phyloP scores from a whole-genome alignment of 2,329 filamentous ascomycete species.

The Cytospora mali region DNA sequence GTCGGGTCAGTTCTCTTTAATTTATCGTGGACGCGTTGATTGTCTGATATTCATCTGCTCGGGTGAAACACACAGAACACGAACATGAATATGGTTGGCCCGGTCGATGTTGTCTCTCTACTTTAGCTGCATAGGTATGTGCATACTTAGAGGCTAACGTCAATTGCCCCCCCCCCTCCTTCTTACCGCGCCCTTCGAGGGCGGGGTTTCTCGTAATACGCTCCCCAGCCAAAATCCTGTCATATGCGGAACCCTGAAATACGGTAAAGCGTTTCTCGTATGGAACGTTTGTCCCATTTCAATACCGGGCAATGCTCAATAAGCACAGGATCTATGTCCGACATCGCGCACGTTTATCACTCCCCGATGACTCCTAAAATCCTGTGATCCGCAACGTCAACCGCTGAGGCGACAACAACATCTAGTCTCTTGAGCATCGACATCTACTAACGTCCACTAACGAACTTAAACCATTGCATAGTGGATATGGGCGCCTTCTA shows the following conservation, averaged over 20 bases:
- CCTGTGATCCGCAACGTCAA: not conserved
- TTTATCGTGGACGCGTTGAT: not conserved
- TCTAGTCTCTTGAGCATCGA: not conserved
- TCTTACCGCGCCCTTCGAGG: too few relatives aligned
- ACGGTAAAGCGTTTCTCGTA: too few relatives aligned
- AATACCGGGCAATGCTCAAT: not conserved
- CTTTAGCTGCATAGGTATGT: too few relatives aligned
- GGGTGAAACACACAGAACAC: not conserved
- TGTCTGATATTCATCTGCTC: not conserved
- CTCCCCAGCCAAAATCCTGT: too few relatives aligned
- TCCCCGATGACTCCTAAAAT: not conserved
- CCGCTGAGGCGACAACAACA: not conserved
- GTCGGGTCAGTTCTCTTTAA: not conserved
- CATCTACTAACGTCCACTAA: not conserved
- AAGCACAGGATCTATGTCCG: not conserved
- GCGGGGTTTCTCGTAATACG: not conserved
- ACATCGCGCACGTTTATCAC: slow-evolving; percentile 5
- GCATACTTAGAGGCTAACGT: not conserved
- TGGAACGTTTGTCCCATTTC: not conserved
- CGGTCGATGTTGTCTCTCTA: not conserved
- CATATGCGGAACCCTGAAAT: not conserved
- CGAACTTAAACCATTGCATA: not conserved
- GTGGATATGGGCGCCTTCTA: slow-evolving; percentile 26
- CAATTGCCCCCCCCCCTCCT: slow-evolving; percentile 13
- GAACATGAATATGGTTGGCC: not conserved